Evolutionary conservation across 805 yeast species (phyloP), one percentile per base, ranked within the genome.

Genomic region (Candida pseudofarinosa): DNA sequence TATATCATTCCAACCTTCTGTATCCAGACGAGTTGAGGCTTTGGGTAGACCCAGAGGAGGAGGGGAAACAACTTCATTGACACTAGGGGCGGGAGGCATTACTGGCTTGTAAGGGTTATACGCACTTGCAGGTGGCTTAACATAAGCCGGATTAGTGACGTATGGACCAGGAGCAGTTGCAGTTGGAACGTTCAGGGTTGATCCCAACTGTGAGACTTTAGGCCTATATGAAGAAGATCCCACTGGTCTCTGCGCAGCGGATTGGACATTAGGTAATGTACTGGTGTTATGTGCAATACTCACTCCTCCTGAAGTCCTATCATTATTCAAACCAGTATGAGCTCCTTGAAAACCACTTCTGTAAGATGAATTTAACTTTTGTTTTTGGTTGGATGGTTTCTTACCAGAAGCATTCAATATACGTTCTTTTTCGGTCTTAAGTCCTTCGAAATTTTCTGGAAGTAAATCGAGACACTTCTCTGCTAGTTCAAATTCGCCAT

Each of bases 401-500:
- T 49, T 39, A 38, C 74, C 75, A 13, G 80, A 71, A 5, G 96
- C 95, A 52, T 79, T 80, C 37, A 73, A 49, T 15, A 91, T 82
- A 53, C 99, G 81, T 49, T 86, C 90, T 61, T 83, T 86, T 56
- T 88, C 97, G 17, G 69, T 54, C 42, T 74, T 78, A 39, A 85
- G 81, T 19, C 83, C 87, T 35, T 84, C 85, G 52, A 82, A 79
- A 41, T 80, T 80, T 36, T 77, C 79, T 10, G 98, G 96, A 54
- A 93, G 71, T 46, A 84, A 71, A 36, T 72, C 70, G 57, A 91
- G 73, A 51, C 86, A 79, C 50, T 74, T 77, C 44, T 71, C 75
- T 1, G 98, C 97, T 51, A 91, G 69, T 7, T 84, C 95, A 53
- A 88, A 82, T 49, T 86, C 81, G 19, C 97, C 98, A 56, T 76